Conservation (phyloP, 352 stramenopile genomes). For the Phytophthora foliorum region DNA sequence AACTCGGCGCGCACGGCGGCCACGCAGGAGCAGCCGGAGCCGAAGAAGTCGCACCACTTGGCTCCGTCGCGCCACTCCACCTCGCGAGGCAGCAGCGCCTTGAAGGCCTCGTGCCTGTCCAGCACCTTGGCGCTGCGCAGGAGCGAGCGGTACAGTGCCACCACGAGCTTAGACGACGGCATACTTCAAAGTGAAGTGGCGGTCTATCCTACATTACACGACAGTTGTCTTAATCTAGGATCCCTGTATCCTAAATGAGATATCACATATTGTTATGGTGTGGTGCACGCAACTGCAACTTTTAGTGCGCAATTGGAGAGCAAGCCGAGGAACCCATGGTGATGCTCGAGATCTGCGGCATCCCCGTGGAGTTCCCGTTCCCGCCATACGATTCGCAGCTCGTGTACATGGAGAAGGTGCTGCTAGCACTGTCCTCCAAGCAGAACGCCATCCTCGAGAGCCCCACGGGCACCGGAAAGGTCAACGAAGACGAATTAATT, state of each 20-base stretch:
- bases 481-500: constrained; percentile 16
- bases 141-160: constrained; percentile 79
- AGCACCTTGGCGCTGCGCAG: constrained; percentile 74
- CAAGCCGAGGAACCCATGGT: constrained; percentile 53
- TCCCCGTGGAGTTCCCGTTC: constrained; percentile 97
- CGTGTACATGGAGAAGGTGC: constrained; percentile 97
- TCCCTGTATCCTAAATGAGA: too few species aligned
- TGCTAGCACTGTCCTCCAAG: constrained; percentile 90
- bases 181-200: constrained; percentile 42
- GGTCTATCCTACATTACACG: too few species aligned
- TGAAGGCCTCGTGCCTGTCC: constrained; percentile 66
- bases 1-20: constrained; percentile 67
- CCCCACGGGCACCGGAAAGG: constrained; percentile 98
- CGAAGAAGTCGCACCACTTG: constrained; percentile 76
- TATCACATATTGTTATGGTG: not conserved
- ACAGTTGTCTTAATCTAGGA: too few species aligned
- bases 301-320: constrained; percentile 13
- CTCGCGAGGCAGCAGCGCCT: constrained; percentile 74
- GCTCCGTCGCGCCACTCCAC: constrained; percentile 59
- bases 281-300: constrained; percentile 36
- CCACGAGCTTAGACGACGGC: constrained; percentile 59
- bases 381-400: constrained; percentile 97
- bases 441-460: constrained; percentile 98
- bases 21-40: constrained; percentile 58
- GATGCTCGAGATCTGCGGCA: constrained; percentile 86